Conservation (phyloP, 306 rosid genomes). For the Lupinus albus region DNA sequence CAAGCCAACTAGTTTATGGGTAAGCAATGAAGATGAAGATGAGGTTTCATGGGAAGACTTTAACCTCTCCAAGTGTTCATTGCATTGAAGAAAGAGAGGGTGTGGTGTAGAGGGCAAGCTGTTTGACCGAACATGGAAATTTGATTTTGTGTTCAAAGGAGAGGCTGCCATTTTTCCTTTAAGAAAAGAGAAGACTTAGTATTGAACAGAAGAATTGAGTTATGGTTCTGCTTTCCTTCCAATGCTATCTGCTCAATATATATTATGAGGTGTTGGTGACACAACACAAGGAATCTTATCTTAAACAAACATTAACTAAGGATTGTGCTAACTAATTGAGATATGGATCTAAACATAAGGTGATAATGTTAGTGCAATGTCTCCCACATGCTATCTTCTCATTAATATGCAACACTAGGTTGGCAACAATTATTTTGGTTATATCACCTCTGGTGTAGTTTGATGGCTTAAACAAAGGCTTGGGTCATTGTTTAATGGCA, state of each 20-base stretch:
- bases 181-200: not conserved
- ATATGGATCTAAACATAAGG: constrained; percentile 11
- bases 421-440: not conserved
- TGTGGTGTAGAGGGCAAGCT: constrained; percentile 48
- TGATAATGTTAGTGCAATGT: not conserved
- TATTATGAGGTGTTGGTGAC: constrained; percentile 13
- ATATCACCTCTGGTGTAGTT: constrained; percentile 10
- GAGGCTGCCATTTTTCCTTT: constrained; percentile 33
- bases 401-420: constrained; percentile 8
- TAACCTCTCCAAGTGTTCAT: constrained; percentile 32
- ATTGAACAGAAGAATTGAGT: not conserved
- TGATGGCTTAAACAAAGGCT: constrained; percentile 22
- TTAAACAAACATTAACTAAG: not conserved
- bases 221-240: constrained; percentile 17
- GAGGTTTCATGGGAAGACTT: constrained; percentile 36
- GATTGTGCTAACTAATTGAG: not conserved
- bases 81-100: constrained; percentile 41
- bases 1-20: constrained; percentile 19
- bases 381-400: constrained; percentile 13
- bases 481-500: not conserved
- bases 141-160: constrained; percentile 19
- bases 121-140: constrained; percentile 45
- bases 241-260: not conserved
- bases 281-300: constrained; percentile 22
- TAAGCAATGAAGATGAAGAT: constrained; percentile 34